Evolutionary conservation across 192 early-diverging fungal species (phyloP).

Genomic region (Allomyces arbusculus): DNA sequence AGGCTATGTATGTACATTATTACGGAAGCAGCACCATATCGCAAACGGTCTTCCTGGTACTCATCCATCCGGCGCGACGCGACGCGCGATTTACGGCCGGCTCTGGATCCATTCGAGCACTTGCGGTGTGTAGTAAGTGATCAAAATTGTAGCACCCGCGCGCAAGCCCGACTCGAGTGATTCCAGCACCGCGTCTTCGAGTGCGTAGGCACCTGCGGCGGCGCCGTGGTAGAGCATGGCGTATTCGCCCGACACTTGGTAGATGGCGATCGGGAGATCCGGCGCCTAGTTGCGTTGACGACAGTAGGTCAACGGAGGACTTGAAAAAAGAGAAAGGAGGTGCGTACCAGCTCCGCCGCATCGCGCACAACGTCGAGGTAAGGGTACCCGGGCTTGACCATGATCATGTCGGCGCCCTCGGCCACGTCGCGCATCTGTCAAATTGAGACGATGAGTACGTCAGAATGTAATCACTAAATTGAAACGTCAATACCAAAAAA

Average conservation of each 20-base stretch:
- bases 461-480: background rate
- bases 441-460: background rate
- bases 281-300: slow-evolving; percentile 9
- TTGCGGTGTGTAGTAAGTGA: slow-evolving; percentile 90
- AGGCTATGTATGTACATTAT: no score
- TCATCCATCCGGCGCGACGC: no score
- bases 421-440: slow-evolving; percentile 51
- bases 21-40: no score
- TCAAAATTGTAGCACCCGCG: slow-evolving; percentile 79
- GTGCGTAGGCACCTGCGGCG: slow-evolving; percentile 57
- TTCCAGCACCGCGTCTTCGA: slow-evolving; percentile 71
- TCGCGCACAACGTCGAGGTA: slow-evolving; percentile 92
- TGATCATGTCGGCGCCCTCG: slow-evolving; percentile 91
- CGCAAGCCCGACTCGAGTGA: slow-evolving; percentile 56
- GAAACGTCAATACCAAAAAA: background rate
- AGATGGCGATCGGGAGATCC: slow-evolving; percentile 84
- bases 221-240: slow-evolving; percentile 72
- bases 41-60: no score
- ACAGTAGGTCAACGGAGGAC: slow-evolving; percentile 3
- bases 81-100: no score
- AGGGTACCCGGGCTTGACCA: slow-evolving; percentile 92
- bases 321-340: background rate
- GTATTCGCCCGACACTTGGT: slow-evolving; percentile 84
- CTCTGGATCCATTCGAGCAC: slow-evolving; percentile 72
- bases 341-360: slow-evolving; percentile 32